phyloP scores from a whole-genome alignment of 257 asterid genomes.

The Thymus mandschuricus region DNA sequence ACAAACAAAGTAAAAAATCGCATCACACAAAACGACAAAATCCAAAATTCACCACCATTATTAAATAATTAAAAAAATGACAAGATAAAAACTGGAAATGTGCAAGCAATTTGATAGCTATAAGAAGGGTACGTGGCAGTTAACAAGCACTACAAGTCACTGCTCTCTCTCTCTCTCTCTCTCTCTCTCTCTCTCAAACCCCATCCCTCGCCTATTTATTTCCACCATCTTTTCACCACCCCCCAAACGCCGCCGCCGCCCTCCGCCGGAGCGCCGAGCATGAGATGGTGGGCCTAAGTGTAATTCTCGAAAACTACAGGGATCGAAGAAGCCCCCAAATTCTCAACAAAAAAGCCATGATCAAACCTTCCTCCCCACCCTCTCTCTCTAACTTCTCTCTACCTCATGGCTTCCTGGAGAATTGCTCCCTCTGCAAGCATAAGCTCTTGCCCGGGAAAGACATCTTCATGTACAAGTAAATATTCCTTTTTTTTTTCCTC shows the following conservation, averaged over 20 bases:
- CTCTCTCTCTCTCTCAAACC: background rate
- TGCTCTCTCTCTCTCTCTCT: slow-evolving; percentile 34
- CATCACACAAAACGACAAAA: slow-evolving; percentile 44
- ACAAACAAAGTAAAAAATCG: slow-evolving; percentile 28
- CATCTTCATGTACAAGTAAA: slow-evolving; percentile 98
- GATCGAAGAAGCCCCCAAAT: slow-evolving; percentile 52
- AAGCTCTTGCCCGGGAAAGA: slow-evolving; percentile 78
- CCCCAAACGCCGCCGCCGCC: slow-evolving; percentile 6
- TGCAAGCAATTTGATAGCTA: slow-evolving; percentile 39
- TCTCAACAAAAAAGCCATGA: slow-evolving; percentile 68
- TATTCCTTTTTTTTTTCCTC: background rate
- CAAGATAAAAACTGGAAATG: slow-evolving; percentile 17
- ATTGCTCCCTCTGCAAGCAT: slow-evolving; percentile 71
- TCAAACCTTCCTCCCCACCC: slow-evolving; percentile 42
- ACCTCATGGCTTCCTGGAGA: slow-evolving; percentile 57
- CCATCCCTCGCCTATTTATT: slow-evolving; percentile 30
- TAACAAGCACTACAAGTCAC: slow-evolving; percentile 53
- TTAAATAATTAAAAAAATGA: background rate
- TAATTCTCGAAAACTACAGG: slow-evolving; percentile 59
- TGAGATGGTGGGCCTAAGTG: slow-evolving; percentile 93
- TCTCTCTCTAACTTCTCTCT: slow-evolving; percentile 23
- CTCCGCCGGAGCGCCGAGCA: slow-evolving; percentile 30
- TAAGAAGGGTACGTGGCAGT: slow-evolving; percentile 64
- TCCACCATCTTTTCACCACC: slow-evolving; percentile 23
- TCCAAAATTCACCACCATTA: background rate